A percentile compares a stretch with the other conserved stretches of the same genome.
Evolutionary conservation across 208 protist species (phyloP).

Genomic region (Herpetomonas samuelpessoai): DNA sequence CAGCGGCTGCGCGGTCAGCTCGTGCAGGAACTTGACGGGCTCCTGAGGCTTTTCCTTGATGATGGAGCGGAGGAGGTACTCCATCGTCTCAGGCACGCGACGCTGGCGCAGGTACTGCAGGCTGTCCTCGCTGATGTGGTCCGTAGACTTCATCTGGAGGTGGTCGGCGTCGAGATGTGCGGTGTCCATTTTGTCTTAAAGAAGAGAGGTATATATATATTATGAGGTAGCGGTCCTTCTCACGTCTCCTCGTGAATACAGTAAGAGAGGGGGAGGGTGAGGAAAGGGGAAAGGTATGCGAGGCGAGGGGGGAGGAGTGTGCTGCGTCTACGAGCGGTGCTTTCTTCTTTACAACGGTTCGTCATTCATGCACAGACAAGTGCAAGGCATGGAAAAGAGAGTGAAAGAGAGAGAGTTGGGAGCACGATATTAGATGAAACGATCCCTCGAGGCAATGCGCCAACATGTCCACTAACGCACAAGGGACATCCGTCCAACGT

Average conservation of each 20-base stretch:
- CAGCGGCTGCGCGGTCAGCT: conserved; percentile 42
- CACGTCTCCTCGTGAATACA: too few species aligned
- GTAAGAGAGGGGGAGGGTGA: too few species aligned
- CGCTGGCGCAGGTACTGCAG: conserved; percentile 77
- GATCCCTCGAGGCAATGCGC: too few species aligned
- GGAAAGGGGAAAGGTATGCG: too few species aligned
- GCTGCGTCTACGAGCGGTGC: neutral
- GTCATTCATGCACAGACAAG: conserved; percentile 8
- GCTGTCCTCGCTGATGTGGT: conserved; percentile 50
- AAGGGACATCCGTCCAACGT: too few species aligned
- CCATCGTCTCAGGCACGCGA: conserved; percentile 75
- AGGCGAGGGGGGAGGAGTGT: too few species aligned
- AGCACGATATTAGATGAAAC: too few species aligned
- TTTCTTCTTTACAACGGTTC: neutral
- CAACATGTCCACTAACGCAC: too few species aligned
- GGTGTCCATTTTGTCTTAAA: conserved; percentile 8
- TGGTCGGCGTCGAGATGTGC: neutral
- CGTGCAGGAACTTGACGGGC: conserved; percentile 55
- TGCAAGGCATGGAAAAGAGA: conserved; percentile 6
- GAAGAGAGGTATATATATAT: neutral
- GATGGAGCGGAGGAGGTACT: conserved; percentile 72
- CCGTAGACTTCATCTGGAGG: conserved; percentile 17
- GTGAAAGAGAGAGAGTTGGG: neutral
- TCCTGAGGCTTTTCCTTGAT: conserved; percentile 64
- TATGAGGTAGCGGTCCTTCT: too few species aligned